Conservation (phyloP, 805 yeast species). For the Ogataea neopini region DNA sequence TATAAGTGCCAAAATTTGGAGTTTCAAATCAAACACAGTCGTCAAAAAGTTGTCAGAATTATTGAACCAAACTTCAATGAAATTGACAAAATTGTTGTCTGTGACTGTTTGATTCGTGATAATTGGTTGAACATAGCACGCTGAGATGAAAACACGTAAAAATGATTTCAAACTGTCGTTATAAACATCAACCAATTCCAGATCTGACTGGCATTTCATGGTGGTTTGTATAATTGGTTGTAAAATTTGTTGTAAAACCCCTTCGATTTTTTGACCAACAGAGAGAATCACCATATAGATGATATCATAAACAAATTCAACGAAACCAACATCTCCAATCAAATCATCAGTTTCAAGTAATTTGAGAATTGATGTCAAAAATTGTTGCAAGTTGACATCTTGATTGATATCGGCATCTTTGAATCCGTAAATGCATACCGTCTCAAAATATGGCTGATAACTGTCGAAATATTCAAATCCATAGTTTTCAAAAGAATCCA, state of each 20-base stretch:
- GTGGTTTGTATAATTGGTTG: constrained; percentile 27
- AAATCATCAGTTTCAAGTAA: constrained; percentile 21
- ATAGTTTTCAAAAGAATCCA: constrained; percentile 50
- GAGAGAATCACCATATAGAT: constrained; percentile 17
- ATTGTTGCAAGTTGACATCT: constrained; percentile 23
- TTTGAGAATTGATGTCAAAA: constrained; percentile 25
- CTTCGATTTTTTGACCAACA: constrained; percentile 17
- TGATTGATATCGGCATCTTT: constrained; percentile 17
- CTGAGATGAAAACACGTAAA: constrained; percentile 44
- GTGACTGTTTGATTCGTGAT: constrained; percentile 40
- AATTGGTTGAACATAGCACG: constrained; percentile 41
- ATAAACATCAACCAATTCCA: constrained; percentile 21
- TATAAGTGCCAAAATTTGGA: constrained; percentile 50
- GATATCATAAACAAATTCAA: constrained; percentile 25
- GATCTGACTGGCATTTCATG: constrained; percentile 33
- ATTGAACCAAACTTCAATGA: constrained; percentile 50
- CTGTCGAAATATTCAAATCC: constrained; percentile 52
- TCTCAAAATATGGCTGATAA: constrained; percentile 50
- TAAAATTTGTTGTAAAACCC: constrained; percentile 20
- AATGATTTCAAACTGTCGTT: constrained; percentile 28
- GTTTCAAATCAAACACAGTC: constrained; percentile 56
- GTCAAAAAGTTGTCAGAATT: constrained; percentile 44
- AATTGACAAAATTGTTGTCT: constrained; percentile 39
- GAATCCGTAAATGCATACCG: constrained; percentile 49
- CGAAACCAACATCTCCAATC: constrained; percentile 23